Evolutionary conservation across 768 basidiomycete genomes (phyloP).

Genomic region (Clitopilus passeckerianus): DNA sequence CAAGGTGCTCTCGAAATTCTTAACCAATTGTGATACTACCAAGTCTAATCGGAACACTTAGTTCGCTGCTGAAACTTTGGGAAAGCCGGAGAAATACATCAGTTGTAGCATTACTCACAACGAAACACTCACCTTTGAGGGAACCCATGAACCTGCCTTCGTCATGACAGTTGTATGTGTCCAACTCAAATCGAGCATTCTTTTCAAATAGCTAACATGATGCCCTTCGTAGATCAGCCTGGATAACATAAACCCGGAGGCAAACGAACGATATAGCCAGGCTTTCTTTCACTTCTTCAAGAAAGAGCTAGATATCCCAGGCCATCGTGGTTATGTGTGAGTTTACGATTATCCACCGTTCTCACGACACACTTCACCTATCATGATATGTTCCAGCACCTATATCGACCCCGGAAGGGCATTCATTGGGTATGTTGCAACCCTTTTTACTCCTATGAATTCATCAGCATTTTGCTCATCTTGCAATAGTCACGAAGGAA

Average conservation of each 20-base stretch:
- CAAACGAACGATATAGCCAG: slow-evolving; percentile 51
- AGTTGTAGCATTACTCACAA: slow-evolving; percentile 51
- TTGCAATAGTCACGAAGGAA: slow-evolving; percentile 30
- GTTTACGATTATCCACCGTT: slow-evolving; percentile 3
- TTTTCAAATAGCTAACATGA: neutral
- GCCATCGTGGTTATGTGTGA: slow-evolving; percentile 59
- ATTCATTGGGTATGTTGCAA: slow-evolving; percentile 36
- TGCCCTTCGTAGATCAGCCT: slow-evolving; percentile 41
- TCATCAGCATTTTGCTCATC: neutral
- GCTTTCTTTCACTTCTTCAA: slow-evolving; percentile 50
- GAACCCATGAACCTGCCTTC: slow-evolving; percentile 65
- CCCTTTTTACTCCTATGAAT: neutral
- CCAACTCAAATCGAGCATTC: neutral
- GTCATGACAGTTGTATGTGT: slow-evolving; percentile 50
- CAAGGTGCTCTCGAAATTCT: slow-evolving; percentile 31
- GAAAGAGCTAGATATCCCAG: slow-evolving; percentile 43
- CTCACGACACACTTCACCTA: neutral
- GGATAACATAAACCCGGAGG: slow-evolving; percentile 44
- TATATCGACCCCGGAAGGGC: slow-evolving; percentile 51
- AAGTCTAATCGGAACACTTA: slow-evolving; percentile 14
- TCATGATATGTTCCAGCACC: slow-evolving; percentile 16
- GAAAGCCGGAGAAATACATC: slow-evolving; percentile 53
- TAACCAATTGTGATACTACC: neutral
- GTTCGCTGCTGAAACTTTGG: slow-evolving; percentile 48
- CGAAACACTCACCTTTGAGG: slow-evolving; percentile 54